Evolutionary conservation across 345 rosid species (phyloP), one percentile per base, ranked within the genome.

Genomic region (Hibiscus mutabilis): DNA sequence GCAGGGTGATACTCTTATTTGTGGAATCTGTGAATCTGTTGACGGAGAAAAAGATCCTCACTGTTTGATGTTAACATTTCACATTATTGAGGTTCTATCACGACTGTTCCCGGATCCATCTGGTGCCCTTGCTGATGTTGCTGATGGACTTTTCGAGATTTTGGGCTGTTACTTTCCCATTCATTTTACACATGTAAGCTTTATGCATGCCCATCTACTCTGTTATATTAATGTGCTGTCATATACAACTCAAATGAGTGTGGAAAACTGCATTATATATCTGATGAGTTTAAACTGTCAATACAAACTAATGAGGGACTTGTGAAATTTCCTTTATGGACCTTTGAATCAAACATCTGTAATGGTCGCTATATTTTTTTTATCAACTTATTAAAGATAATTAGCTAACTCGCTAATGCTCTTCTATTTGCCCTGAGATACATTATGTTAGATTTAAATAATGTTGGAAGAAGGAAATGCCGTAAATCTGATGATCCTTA

Each of bases 31-130:
- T 68, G 93, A 86, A 86, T 89, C 89, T 79, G 73, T 92, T 66
- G 97, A 90, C 70, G 92, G 82, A 73, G 98, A 94, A 83, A 91
- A 85, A 80, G 97, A 94, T 84, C 99, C 99, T 47, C 86, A 84
- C 21, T 94, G 99, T 79, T 78, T 92, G 83, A 66, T 88, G 80
- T 80, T 87, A 63, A 83, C 89, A 66, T 94, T 94, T 84, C 90
- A 84, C 80, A 86, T 92, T 76, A 79, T 92, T 53, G 89, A 89
- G 86, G 72, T 85, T 74, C 75, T 86, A 80, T 86, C 79, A 57
- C 83, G 37, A 74, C 73, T 86, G 66, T 88, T 86, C 79, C 87
- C 97, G 22, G 89, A 86, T 80, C 82, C 93, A 42, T 76, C 72
- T 74, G 90, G 90, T 73, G 90, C 93, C 63, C 71, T 92, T 25